These are phyloP conservation scores for Suhomyces xylopsoci DNA, from an alignment of 805 yeast genomes.

Conservation along the genomic window DNA sequence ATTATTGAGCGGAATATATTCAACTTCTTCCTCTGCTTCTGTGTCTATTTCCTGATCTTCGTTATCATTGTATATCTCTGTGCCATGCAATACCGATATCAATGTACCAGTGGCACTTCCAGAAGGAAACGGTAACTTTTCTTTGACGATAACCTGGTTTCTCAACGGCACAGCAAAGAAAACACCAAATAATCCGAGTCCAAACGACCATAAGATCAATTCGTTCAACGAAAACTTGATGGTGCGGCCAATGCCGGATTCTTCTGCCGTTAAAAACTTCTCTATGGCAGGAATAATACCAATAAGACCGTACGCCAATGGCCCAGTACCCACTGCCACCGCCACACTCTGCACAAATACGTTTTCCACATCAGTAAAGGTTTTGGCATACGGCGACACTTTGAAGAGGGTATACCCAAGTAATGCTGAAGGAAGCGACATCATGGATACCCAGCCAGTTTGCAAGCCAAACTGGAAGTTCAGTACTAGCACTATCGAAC, in stretches of 20 bases:
- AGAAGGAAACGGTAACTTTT: constrained; percentile 87
- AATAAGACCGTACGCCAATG: constrained; percentile 89
- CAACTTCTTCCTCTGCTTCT: not conserved
- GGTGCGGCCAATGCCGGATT: constrained; percentile 57
- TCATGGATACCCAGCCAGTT: constrained; percentile 99
- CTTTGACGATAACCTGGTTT: constrained; percentile 81
- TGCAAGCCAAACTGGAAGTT: constrained; percentile 96
- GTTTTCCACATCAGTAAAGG: constrained; percentile 82
- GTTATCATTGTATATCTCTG: constrained; percentile 45
- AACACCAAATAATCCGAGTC: constrained; percentile 91
- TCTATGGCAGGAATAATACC: constrained; percentile 97
- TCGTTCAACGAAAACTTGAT: constrained; percentile 44
- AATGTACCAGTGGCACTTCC: constrained; percentile 95
- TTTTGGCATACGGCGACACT: constrained; percentile 43
- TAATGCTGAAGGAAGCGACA: constrained; percentile 92
- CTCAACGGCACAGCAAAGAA: constrained; percentile 91
- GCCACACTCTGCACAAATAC: constrained; percentile 90
- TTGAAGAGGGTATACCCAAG: constrained; percentile 83
- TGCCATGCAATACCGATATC: constrained; percentile 80
- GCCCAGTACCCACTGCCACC: constrained; percentile 97
- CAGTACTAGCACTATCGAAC: constrained; percentile 79
- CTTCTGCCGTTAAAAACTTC: constrained; percentile 74
- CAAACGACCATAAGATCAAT: constrained; percentile 76
- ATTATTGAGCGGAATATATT: constrained; percentile 2
- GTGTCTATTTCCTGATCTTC: constrained; percentile 5